A percentile compares a stretch with the other conserved stretches of the same genome.
phyloP scores from a whole-genome alignment of 257 asterid genomes.

The Nicotiana paniculata region DNA sequence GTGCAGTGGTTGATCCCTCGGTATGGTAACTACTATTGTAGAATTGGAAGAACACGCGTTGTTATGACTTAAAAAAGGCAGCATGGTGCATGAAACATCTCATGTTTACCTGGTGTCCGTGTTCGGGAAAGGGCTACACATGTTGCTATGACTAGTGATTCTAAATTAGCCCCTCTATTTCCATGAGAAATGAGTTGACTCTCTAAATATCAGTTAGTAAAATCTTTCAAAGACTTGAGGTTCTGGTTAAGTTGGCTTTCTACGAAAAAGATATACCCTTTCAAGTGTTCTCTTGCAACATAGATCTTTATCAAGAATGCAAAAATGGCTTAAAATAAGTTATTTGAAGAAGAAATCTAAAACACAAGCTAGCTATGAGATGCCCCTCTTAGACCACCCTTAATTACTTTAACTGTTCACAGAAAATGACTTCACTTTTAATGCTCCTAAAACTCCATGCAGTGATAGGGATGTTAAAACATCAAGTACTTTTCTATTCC shows the following conservation, averaged over 20 bases:
- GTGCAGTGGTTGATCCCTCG: neutral
- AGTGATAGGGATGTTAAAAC: conserved; percentile 37
- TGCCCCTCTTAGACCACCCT: neutral
- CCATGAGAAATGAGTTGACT: neutral
- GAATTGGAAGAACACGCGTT: neutral
- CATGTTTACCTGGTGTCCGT: too few species aligned
- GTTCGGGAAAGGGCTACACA: neutral
- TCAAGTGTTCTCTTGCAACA: too few species aligned
- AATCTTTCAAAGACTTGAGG: too few species aligned
- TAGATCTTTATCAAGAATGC: too few species aligned
- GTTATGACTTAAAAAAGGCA: neutral
- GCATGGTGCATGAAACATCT: too few species aligned
- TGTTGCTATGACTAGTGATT: neutral
- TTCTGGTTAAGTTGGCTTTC: too few species aligned
- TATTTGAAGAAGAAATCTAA: neutral
- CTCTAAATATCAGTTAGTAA: too few species aligned
- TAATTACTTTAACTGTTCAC: conserved; percentile 5
- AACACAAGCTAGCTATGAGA: neutral
- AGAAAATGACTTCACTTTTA: conserved; percentile 33
- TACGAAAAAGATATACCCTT: too few species aligned
- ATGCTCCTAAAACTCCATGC: conserved; percentile 30
- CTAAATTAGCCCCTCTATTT: neutral
- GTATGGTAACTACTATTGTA: neutral
- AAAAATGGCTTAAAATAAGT: neutral
- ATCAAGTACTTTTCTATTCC: conserved; percentile 24